Evolutionary conservation across 73 alveolate species (phyloP).

Genomic region (Blepharisma stoltei): DNA sequence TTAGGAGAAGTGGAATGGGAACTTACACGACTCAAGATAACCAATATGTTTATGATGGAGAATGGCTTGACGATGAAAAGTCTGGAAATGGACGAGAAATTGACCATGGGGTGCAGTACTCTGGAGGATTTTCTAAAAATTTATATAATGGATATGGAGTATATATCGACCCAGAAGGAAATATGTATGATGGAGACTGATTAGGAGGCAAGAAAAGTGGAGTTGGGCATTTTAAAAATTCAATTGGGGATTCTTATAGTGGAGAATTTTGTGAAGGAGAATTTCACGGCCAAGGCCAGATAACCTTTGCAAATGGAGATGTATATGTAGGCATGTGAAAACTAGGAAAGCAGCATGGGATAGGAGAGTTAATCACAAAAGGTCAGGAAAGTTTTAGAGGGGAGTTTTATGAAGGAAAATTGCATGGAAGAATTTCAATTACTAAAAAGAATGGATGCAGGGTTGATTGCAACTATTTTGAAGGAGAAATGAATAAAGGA

Average conservation of each 20-base stretch:
- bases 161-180: background rate
- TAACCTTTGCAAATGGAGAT: background rate
- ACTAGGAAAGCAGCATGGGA: background rate
- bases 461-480: too few species aligned
- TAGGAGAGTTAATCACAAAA: background rate
- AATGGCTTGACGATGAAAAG: background rate
- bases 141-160: slow-evolving; percentile 24
- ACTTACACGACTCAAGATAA: background rate
- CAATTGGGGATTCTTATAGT: background rate
- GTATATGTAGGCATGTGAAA: background rate
- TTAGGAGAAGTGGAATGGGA: background rate
- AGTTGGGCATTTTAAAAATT: background rate
- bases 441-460: too few species aligned
- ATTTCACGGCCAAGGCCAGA: background rate
- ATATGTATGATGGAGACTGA: slow-evolving; percentile 14
- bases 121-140: background rate
- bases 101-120: background rate
- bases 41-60: slow-evolving; percentile 12
- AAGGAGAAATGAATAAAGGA: too few species aligned
- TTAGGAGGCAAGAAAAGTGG: background rate
- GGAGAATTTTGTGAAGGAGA: background rate
- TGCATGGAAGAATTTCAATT: too few species aligned
- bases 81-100: slow-evolving; percentile 13
- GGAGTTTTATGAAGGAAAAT: background rate
- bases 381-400: background rate